Evolutionary conservation across 495 filamentous ascomycete species (phyloP).

Genomic region (Annulohypoxylon stygium): DNA sequence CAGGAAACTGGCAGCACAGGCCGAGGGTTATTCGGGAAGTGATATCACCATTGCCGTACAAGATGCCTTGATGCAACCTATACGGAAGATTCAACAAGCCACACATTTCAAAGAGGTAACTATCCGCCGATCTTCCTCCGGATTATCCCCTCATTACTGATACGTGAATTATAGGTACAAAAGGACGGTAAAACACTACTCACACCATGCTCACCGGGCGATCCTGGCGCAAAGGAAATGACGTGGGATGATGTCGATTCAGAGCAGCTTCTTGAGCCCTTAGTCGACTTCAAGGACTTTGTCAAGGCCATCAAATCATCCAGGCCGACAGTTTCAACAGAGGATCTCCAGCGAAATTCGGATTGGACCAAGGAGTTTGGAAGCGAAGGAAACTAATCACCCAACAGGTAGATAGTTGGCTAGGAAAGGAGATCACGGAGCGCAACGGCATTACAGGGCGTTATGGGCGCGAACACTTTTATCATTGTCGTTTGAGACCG

Average conservation of each 20-base stretch:
- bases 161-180: conserved; percentile 67
- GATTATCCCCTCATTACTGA: background rate
- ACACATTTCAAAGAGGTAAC: conserved; percentile 97
- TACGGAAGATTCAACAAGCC: conserved; percentile 96
- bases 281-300: conserved; percentile 91
- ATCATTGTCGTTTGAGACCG: conserved; percentile 15
- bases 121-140: conserved; percentile 15
- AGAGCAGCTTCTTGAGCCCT: conserved; percentile 86
- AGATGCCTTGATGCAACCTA: conserved; percentile 97
- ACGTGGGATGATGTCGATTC: conserved; percentile 88
- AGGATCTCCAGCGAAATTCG: conserved; percentile 84
- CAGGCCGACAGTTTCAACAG: conserved; percentile 87
- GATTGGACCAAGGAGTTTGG: conserved; percentile 99
- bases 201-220: conserved; percentile 95
- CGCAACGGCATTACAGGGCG: conserved; percentile 50
- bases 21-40: conserved; percentile 93
- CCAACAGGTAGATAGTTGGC: background rate
- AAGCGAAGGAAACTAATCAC: conserved; percentile 77
- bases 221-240: conserved; percentile 88
- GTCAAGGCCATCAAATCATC: conserved; percentile 89
- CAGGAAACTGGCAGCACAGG: conserved; percentile 79
- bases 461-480: conserved; percentile 45
- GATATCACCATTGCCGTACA: conserved; percentile 98
- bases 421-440: conserved; percentile 12
- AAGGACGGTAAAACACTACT: conserved; percentile 79